phyloP scores from a whole-genome alignment of 495 filamentous ascomycete species.

The Glonium stellatum region DNA sequence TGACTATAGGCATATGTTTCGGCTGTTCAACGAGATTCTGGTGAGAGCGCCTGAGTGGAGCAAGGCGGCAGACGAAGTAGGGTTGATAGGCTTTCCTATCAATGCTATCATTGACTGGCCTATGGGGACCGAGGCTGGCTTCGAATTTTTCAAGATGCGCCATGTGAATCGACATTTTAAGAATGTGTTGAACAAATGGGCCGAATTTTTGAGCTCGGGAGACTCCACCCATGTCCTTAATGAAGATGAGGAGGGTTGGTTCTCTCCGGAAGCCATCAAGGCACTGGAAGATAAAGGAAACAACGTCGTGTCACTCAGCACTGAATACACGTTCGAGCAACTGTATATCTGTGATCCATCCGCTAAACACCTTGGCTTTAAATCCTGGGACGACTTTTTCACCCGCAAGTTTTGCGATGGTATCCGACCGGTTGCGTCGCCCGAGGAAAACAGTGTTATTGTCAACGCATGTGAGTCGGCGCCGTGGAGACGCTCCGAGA shows the following conservation, averaged over 20 bases:
- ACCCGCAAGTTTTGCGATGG: slow-evolving; percentile 50
- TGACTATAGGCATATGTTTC: slow-evolving; percentile 57
- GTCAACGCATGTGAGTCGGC: slow-evolving; percentile 61
- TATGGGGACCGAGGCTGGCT: slow-evolving; percentile 48
- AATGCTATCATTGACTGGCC: slow-evolving; percentile 65
- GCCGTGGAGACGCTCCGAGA: slow-evolving; percentile 41
- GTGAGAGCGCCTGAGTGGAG: slow-evolving; percentile 49
- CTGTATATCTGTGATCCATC: slow-evolving; percentile 47
- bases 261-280: slow-evolving; percentile 48
- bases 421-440: slow-evolving; percentile 50
- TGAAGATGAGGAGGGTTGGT: slow-evolving; percentile 51
- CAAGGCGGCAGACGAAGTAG: slow-evolving; percentile 44
- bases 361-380: slow-evolving; percentile 51
- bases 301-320: slow-evolving; percentile 42
- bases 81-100: slow-evolving; percentile 62
- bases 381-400: slow-evolving; percentile 74
- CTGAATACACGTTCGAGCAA: slow-evolving; percentile 44
- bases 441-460: slow-evolving; percentile 49
- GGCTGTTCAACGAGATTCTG: slow-evolving; percentile 57
- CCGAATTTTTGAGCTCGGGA: slow-evolving; percentile 50
- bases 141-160: slow-evolving; percentile 57
- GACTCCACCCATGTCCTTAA: slow-evolving; percentile 53
- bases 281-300: slow-evolving; percentile 42
- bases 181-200: slow-evolving; percentile 64
- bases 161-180: slow-evolving; percentile 64